Evolutionary conservation across 148 eudicot species (phyloP).

Genomic region (Agrostemma githago): DNA sequence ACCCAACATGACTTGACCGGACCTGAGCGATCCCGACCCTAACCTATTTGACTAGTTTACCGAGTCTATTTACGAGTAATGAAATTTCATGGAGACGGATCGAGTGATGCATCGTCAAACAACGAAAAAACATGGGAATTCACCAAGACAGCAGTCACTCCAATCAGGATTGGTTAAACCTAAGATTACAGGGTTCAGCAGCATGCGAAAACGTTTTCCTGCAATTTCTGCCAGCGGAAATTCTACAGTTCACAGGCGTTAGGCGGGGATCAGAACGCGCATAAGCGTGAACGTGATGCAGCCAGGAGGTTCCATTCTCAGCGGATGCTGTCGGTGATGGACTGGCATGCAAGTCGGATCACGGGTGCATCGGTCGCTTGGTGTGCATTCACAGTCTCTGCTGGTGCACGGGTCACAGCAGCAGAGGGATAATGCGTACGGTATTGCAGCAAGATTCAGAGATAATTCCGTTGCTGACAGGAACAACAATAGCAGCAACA

Average conservation of each 20-base stretch:
- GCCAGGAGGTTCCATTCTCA: slow-evolving; percentile 57
- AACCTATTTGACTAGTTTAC: too few species aligned
- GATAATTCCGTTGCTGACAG: slow-evolving; percentile 15
- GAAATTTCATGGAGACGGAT: slow-evolving; percentile 22
- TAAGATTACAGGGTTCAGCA: slow-evolving; percentile 33
- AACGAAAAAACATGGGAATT: slow-evolving; percentile 21
- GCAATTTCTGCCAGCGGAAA: slow-evolving; percentile 72
- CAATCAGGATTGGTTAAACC: slow-evolving; percentile 46
- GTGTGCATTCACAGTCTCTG: slow-evolving; percentile 61
- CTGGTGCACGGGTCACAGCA: slow-evolving; percentile 53
- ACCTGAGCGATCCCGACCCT: too few species aligned
- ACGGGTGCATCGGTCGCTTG: slow-evolving; percentile 46
- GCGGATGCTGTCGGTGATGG: slow-evolving; percentile 42
- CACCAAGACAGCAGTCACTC: slow-evolving; percentile 13
- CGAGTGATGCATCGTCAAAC: slow-evolving; percentile 21
- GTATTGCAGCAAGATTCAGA: slow-evolving; percentile 27
- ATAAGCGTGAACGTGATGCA: slow-evolving; percentile 67
- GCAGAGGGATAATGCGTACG: slow-evolving; percentile 26
- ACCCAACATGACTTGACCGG: too few species aligned
- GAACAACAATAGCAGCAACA: too few species aligned
- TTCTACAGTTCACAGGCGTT: slow-evolving; percentile 83
- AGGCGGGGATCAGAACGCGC: slow-evolving; percentile 89
- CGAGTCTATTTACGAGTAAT: too few species aligned
- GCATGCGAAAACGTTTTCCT: slow-evolving; percentile 48
- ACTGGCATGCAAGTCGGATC: slow-evolving; percentile 30